Conservation (phyloP, 2,329 filamentous ascomycete species). For the Diaporthe sp. region DNA sequence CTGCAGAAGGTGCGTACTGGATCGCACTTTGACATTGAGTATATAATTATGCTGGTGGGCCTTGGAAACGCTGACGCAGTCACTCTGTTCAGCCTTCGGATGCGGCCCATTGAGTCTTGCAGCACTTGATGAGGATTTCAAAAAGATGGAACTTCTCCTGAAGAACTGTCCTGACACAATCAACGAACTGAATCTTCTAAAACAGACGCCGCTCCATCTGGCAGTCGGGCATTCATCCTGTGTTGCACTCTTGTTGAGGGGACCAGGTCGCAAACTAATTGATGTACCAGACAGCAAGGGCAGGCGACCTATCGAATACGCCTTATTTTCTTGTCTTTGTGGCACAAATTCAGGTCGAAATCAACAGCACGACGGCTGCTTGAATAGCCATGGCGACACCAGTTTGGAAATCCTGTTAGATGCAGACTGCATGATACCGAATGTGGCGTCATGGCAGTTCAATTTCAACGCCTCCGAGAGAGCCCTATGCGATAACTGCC, state of each 20-base stretch:
- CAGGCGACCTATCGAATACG: slow-evolving; percentile 7
- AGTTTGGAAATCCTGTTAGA: slow-evolving; percentile 9
- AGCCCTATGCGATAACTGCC: not conserved
- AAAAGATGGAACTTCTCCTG: not conserved
- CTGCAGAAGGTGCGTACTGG: slow-evolving; percentile 10
- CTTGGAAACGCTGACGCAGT: not conserved
- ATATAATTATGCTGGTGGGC: not conserved
- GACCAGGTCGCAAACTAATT: not conserved
- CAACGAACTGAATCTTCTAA: not conserved
- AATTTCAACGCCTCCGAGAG: not conserved
- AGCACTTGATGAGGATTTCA: not conserved
- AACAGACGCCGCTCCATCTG: slow-evolving; percentile 11
- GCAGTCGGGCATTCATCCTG: slow-evolving; percentile 12
- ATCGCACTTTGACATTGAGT: not conserved
- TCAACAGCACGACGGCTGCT: not conserved
- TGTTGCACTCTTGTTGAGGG: not conserved
- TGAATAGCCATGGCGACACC: not conserved
- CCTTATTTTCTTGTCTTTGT: not conserved
- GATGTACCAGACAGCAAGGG: not conserved
- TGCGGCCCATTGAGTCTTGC: slow-evolving; percentile 15
- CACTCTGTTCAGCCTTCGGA: not conserved
- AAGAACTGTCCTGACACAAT: not conserved
- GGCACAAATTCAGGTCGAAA: no score
- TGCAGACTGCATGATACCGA: slow-evolving; percentile 4
- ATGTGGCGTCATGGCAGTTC: not conserved